Conservation (phyloP, 2,329 filamentous ascomycete species). For the Arthrinium phaeospermum region DNA sequence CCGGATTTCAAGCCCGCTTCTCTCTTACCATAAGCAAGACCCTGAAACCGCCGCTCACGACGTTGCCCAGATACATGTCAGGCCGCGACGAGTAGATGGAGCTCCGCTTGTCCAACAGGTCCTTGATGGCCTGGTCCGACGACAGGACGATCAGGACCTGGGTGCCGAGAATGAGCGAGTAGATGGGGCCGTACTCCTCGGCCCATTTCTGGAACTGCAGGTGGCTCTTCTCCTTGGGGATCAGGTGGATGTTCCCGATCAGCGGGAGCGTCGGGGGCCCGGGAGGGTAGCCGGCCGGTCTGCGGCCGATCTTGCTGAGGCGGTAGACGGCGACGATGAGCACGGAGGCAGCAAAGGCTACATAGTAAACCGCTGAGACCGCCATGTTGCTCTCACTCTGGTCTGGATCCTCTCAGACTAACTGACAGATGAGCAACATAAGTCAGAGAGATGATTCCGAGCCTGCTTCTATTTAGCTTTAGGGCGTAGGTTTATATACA, state of each 20-base stretch:
- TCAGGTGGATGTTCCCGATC: constrained; percentile 57
- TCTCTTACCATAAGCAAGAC: constrained; percentile 28
- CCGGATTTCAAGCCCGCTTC: neutral
- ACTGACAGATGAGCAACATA: no score
- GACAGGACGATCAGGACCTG: constrained; percentile 54
- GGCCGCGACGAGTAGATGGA: constrained; percentile 55
- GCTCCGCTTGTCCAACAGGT: constrained; percentile 57
- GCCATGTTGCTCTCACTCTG: neutral
- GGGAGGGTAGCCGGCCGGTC: constrained; percentile 48
- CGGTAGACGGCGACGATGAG: neutral
- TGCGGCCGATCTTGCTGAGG: constrained; percentile 25
- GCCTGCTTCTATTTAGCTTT: neutral
- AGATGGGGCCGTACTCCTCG: constrained; percentile 54
- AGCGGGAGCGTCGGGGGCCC: constrained; percentile 57
- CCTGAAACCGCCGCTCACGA: constrained; percentile 28
- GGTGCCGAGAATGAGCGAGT: constrained; percentile 56
- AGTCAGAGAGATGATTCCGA: neutral
- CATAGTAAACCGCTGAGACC: neutral
- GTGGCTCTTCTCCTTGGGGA: constrained; percentile 49
- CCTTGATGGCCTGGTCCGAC: constrained; percentile 51
- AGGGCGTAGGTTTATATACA: neutral
- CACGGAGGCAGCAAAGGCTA: neutral
- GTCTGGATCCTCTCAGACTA: no score
- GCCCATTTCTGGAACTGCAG: constrained; percentile 59
- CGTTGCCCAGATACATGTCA: constrained; percentile 49